A percentile compares a stretch with the other conserved stretches of the same genome.
These are phyloP conservation scores for Nakazawaea holstii DNA, from an alignment of 805 yeast genomes.

Conservation along the genomic window DNA sequence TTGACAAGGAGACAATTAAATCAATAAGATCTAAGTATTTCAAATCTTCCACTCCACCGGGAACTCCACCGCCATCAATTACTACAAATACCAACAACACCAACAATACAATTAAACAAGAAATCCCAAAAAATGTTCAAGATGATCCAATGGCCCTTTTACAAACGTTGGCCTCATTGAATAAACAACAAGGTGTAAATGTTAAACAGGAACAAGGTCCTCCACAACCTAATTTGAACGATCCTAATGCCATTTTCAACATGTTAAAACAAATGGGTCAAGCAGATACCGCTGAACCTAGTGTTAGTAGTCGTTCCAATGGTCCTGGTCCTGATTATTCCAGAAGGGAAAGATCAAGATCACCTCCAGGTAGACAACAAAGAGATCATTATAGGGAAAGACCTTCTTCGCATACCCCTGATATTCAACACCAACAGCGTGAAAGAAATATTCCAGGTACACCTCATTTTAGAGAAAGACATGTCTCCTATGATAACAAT, in stretches of 20 bases:
- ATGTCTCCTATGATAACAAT: constrained; percentile 61
- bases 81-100: constrained; percentile 15
- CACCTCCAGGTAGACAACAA: constrained; percentile 30
- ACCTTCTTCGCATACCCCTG: constrained; percentile 14
- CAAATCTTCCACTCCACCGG: constrained; percentile 65
- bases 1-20: constrained; percentile 50
- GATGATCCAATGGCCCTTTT: constrained; percentile 57
- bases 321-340: constrained; percentile 27
- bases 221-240: constrained; percentile 19
- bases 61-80: constrained; percentile 47
- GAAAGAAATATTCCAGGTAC: constrained; percentile 68
- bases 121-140: constrained; percentile 16
- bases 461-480: constrained; percentile 72
- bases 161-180: constrained; percentile 51
- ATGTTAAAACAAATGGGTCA: constrained; percentile 46
- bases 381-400: constrained; percentile 13
- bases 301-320: constrained; percentile 14
- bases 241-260: constrained; percentile 41
- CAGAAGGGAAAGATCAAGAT: constrained; percentile 49
- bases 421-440: constrained; percentile 30
- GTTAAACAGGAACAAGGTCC: constrained; percentile 4
- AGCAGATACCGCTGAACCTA: constrained; percentile 9
- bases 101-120: too few relatives aligned
- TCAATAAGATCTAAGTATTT: constrained; percentile 56
- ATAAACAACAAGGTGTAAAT: constrained; percentile 10